Percentiles rank a stretch among this genome's conserved stretches.
phyloP scores from a whole-genome alignment of 2,329 filamentous ascomycete species.

The Macrophomina pseudophaseolina region DNA sequence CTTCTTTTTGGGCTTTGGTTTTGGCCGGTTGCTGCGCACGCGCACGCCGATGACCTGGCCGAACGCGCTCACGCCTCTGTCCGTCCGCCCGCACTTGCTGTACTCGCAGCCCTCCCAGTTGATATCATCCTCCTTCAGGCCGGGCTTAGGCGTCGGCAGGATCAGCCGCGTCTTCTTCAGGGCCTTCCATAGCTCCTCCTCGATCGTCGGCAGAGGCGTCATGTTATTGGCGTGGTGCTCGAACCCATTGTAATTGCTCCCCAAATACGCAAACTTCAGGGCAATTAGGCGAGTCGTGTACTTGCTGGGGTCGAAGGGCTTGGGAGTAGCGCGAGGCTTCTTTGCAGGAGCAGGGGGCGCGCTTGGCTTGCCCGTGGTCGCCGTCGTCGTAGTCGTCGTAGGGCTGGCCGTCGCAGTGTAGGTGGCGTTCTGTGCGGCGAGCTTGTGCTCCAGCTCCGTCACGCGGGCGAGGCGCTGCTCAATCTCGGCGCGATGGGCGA shows the following conservation, averaged over 20 bases:
- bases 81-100: slow-evolving; percentile 92
- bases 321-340: slow-evolving; percentile 41
- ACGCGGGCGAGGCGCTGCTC: slow-evolving; percentile 72
- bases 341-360: slow-evolving; percentile 25
- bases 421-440: slow-evolving; percentile 57
- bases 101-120: slow-evolving; percentile 88
- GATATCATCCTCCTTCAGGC: slow-evolving; percentile 48
- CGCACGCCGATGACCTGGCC: slow-evolving; percentile 89
- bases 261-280: slow-evolving; percentile 91
- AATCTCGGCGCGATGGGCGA: slow-evolving; percentile 25
- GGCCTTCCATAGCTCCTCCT: slow-evolving; percentile 93
- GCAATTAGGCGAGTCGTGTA: slow-evolving; percentile 87
- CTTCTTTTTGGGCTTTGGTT: slow-evolving; percentile 40
- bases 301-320: slow-evolving; percentile 74
- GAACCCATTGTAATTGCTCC: slow-evolving; percentile 89
- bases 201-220: slow-evolving; percentile 78
- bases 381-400: slow-evolving; percentile 12
- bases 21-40: slow-evolving; percentile 78
- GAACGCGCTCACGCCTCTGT: slow-evolving; percentile 93
- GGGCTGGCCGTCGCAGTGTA: slow-evolving; percentile 30
- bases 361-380: background rate
- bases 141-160: slow-evolving; percentile 59
- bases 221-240: slow-evolving; percentile 78
- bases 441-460: slow-evolving; percentile 68
- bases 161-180: slow-evolving; percentile 83